Percentiles rank a stretch among this genome's conserved stretches.
Evolutionary conservation across 345 rosid species (phyloP).

Genomic region (Boechera divaricarpa): DNA sequence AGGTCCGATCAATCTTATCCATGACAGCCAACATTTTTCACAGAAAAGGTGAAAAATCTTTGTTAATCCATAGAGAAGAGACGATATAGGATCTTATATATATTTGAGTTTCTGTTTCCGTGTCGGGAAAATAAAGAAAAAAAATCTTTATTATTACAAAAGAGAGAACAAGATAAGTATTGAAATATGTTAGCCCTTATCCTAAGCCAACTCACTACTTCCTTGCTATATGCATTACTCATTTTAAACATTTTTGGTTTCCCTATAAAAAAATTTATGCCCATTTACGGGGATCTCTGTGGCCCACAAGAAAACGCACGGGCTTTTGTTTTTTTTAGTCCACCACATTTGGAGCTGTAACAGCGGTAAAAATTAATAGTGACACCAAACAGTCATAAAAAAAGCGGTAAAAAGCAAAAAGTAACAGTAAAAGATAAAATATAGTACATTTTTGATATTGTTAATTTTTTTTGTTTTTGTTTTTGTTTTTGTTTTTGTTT

Average conservation of each 20-base stretch:
- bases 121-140: conserved; percentile 1
- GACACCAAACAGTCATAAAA: no score
- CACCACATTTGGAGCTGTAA: neutral
- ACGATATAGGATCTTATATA: conserved; percentile 5
- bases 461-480: no score
- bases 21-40: conserved; percentile 38
- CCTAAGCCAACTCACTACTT: conserved; percentile 28
- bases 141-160: conserved; percentile 21
- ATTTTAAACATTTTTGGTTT: neutral
- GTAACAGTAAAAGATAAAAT: no score
- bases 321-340: neutral
- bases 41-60: neutral
- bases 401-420: no score
- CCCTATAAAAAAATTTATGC: neutral
- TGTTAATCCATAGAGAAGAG: conserved; percentile 11
- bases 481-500: no score
- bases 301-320: neutral
- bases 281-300: neutral
- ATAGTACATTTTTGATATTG: no score
- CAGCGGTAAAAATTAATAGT: no score
- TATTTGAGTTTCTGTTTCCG: conserved; percentile 23
- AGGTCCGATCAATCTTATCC: conserved; percentile 16
- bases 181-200: conserved; percentile 27
- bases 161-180: conserved; percentile 7
- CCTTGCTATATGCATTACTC: conserved; percentile 14